Evolutionary conservation across 1,139 yeast species (phyloP).

Genomic region (Scheffersomyces parashehatae): DNA sequence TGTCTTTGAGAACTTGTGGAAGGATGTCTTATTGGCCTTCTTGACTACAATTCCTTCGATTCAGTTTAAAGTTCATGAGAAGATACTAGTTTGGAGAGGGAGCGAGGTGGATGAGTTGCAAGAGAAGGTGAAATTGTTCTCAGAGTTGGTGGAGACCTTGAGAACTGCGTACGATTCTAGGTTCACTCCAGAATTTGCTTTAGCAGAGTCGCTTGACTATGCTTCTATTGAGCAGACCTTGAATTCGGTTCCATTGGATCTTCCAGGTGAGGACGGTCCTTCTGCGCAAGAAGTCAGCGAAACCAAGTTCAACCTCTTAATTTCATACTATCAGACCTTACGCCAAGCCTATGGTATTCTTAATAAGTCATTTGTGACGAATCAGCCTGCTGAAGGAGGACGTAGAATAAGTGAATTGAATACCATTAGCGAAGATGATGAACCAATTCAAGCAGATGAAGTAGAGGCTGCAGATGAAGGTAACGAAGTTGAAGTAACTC

Average conservation of each 20-base stretch:
- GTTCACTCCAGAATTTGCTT: constrained; percentile 1
- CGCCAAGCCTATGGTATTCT: constrained; percentile 9
- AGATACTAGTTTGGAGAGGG: constrained; percentile 18
- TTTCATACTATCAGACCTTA: constrained; percentile 11
- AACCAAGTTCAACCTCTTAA: constrained; percentile 10
- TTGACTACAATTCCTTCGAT: constrained; percentile 24
- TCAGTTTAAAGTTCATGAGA: constrained; percentile 13
- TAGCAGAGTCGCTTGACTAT: neutral
- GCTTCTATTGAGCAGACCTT: neutral
- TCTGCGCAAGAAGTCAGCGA: constrained; percentile 5
- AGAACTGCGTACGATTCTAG: constrained; percentile 2
- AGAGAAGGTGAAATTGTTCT: constrained; percentile 5
- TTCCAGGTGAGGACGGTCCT: neutral
- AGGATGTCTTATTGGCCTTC: constrained; percentile 21
- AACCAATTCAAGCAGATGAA: constrained; percentile 2
- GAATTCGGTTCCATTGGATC: neutral
- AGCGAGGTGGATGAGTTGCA: constrained; percentile 21
- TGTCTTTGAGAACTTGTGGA: constrained; percentile 15
- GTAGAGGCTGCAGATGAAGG: constrained; percentile 4
- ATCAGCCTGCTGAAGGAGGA: constrained; percentile 7
- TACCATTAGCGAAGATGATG: neutral
- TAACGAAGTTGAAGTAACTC: neutral
- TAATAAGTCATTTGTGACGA: constrained; percentile 10
- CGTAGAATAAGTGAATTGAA: neutral
- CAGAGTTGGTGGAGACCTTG: constrained; percentile 6